A percentile compares a stretch with the other conserved stretches of the same genome.
Conservation (phyloP, 2,329 filamentous ascomycete genomes). For the Rutstroemia sp. region DNA sequence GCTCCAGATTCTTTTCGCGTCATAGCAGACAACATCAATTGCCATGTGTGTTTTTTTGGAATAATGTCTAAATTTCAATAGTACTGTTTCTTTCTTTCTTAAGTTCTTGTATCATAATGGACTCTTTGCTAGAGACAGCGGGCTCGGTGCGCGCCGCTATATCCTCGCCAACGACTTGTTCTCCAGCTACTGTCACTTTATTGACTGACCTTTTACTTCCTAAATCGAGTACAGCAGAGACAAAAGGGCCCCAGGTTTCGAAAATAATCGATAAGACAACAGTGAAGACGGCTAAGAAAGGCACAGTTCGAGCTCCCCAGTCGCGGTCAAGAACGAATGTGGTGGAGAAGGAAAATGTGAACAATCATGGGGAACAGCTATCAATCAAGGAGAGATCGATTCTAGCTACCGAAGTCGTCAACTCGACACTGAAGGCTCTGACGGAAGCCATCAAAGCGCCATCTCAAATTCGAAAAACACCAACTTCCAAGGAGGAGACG, state of each 20-base stretch:
- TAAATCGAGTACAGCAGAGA: slow-evolving; percentile 23
- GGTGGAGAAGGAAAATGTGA: slow-evolving; percentile 15
- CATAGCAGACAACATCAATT: slow-evolving; percentile 7
- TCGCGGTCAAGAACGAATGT: slow-evolving; percentile 18
- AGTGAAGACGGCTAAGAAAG: slow-evolving; percentile 5
- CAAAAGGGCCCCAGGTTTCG: slow-evolving; percentile 2
- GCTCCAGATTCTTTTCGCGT: slow-evolving; percentile 5
- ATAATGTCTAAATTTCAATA: slow-evolving; percentile 30
- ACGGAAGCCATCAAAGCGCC: slow-evolving; percentile 54
- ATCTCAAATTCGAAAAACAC: slow-evolving; percentile 13
- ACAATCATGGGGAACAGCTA: slow-evolving; percentile 33
- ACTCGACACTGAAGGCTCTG: slow-evolving; percentile 60
- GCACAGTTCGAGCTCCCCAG: slow-evolving; percentile 11
- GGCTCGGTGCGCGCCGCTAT: slow-evolving; percentile 42
- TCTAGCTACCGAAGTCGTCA: slow-evolving; percentile 67
- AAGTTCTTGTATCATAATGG: slow-evolving; percentile 30
- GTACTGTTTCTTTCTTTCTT: slow-evolving; percentile 12
- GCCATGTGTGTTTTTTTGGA: slow-evolving; percentile 10
- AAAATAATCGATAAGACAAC: slow-evolving; percentile 10
- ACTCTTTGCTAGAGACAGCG: slow-evolving; percentile 33
- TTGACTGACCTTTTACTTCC: slow-evolving; percentile 40
- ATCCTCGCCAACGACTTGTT: slow-evolving; percentile 40
- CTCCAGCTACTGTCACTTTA: slow-evolving; percentile 36
- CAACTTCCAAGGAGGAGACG: slow-evolving; percentile 33
- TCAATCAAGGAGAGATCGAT: slow-evolving; percentile 54